A percentile compares a stretch with the other conserved stretches of the same genome.
Conservation (phyloP, 2,329 filamentous ascomycete species). For the Neofusicoccum laricinum region DNA sequence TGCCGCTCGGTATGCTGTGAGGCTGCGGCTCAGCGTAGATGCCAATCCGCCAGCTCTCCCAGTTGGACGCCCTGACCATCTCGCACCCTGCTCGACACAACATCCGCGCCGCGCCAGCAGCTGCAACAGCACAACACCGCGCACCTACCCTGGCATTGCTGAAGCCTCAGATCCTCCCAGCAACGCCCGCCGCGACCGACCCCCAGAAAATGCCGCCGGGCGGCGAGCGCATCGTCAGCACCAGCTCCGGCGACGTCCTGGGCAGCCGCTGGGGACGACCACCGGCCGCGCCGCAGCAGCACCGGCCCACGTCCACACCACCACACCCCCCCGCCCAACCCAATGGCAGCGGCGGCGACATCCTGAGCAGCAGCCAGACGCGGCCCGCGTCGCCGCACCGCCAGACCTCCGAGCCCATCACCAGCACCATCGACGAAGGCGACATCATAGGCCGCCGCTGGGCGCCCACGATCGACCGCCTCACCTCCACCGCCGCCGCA, state of each 20-base stretch:
- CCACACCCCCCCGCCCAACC: neutral
- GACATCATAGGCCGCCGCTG: slow-evolving; percentile 11
- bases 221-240: slow-evolving; percentile 8
- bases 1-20: neutral
- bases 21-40: neutral
- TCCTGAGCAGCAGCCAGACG: neutral
- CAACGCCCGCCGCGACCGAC: neutral
- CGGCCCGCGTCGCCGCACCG: neutral
- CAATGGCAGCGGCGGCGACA: neutral
- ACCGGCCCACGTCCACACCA: neutral
- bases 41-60: neutral
- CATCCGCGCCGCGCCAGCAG: neutral
- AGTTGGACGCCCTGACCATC: neutral
- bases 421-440: slow-evolving; percentile 1
- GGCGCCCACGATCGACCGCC: neutral
- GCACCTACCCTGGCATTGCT: neutral
- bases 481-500: neutral
- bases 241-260: slow-evolving; percentile 1
- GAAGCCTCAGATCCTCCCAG: neutral
- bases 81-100: neutral
- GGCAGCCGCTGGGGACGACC: neutral
- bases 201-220: neutral
- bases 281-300: neutral
- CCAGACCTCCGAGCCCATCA: neutral
- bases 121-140: neutral